Evolutionary conservation across 257 asterid genomes (phyloP), one percentile per base, ranked within the genome.

Genomic region (Ehretia macrophylla): DNA sequence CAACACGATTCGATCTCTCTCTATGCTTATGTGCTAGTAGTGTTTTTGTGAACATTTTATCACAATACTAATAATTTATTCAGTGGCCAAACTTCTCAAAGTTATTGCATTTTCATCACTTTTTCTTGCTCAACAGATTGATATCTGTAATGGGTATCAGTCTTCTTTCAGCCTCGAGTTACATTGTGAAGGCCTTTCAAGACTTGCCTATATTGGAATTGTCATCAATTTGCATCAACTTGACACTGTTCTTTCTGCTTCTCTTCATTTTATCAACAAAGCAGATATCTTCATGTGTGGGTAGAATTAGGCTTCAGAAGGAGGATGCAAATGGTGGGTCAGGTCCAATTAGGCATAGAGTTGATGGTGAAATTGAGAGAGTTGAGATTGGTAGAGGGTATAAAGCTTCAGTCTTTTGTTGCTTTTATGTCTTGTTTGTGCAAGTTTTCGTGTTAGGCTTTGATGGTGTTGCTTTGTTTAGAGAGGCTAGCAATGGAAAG

Each of bases 131-230:
- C 64, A 19, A 32, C 71, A 79, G 90, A 79, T 81, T 87, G 87
- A 58, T 83, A 83, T 82, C 84, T 70, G 63, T 67, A 69, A 83
- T 88, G 97, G 95, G 76, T 85, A 75, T 85, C 85, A 85, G 72
- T 83, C 87, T 69, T 42, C 69, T 40, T 70, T 68, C 59, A 22
- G 53, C 75, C 64, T 64, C 61, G 35, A 39, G 21, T 63, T 32
- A 60, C 21, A 66, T 84, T 22, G 60, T 68, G 32, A 68, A 62
- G 14, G 46, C 75, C 37, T 69, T 81, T 8, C 77, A 73, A 21
- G 80, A 79, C 1, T 50, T 92, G 54, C 84, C 94, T 20, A 13
- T 72, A 39, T 65, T 86, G 74, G 99, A 92, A 74, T 64, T 88
- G 37, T 82, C 87, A 49, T 79, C 96, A 47, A 65, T 89, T 45